Evolutionary conservation across 73 alveolate genomes (phyloP).

Genomic region (Tetrahymena thermophila): DNA sequence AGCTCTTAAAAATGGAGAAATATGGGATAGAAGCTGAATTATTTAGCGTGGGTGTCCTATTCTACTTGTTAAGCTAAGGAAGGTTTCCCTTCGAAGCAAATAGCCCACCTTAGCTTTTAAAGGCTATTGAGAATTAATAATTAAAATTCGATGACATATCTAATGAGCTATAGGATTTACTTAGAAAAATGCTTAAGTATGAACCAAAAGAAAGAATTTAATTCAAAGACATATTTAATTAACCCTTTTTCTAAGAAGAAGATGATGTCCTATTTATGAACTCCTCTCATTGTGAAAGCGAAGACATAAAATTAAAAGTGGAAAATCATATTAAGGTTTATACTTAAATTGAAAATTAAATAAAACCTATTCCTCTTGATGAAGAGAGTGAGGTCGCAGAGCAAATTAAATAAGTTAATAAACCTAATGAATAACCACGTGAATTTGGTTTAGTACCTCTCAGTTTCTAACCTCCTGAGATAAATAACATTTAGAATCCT

Average conservation of each 20-base stretch:
- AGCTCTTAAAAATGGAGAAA: background rate
- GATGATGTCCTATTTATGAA: background rate
- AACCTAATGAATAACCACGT: background rate
- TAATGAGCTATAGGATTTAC: background rate
- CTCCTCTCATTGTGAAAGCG: background rate
- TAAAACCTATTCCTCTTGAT: background rate
- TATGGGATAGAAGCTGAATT: background rate
- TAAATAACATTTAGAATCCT: no score
- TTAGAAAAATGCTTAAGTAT: background rate
- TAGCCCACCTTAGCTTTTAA: background rate
- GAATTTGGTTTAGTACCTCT: no score
- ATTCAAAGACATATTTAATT: background rate
- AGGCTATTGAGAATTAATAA: background rate
- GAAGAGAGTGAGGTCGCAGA: background rate
- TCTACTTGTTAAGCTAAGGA: background rate
- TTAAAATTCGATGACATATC: background rate
- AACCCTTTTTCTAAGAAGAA: background rate
- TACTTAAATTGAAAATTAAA: background rate
- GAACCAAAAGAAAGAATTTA: background rate
- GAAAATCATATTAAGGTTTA: no score
- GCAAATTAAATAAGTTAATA: background rate
- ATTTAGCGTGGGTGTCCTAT: background rate
- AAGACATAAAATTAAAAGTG: background rate
- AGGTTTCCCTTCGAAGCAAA: background rate
- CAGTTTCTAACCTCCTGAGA: no score